Conservation (phyloP, 805 yeast genomes). For the Kluyveromyces aestuarii region DNA sequence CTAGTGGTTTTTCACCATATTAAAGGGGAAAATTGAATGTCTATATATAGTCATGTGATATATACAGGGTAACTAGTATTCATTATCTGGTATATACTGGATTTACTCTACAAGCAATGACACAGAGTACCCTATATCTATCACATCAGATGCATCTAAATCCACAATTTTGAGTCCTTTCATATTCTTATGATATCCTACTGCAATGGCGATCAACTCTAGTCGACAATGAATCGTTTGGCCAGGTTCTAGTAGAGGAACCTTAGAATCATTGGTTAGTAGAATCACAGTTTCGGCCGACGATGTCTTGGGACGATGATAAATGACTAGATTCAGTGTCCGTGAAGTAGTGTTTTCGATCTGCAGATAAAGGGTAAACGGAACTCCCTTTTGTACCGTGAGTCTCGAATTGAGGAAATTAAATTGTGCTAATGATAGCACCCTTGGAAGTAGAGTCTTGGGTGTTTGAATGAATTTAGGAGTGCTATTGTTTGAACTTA, state of each 20-base stretch:
- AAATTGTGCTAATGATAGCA: constrained; percentile 8
- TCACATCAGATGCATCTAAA: constrained; percentile 19
- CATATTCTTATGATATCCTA: constrained; percentile 24
- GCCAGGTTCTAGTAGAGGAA: constrained; percentile 21
- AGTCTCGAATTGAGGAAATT: constrained; percentile 18
- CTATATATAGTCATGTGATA: not conserved
- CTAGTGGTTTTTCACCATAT: not conserved
- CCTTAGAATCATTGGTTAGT: constrained; percentile 26
- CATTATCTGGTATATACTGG: not conserved
- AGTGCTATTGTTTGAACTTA: not conserved
- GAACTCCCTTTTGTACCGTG: constrained; percentile 15
- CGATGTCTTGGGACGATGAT: constrained; percentile 18
- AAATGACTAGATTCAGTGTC: constrained; percentile 20
- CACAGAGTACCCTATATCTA: constrained; percentile 23
- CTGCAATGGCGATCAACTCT: constrained; percentile 21
- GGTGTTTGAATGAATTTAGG: constrained; percentile 2
- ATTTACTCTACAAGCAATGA: constrained; percentile 19
- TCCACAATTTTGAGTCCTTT: constrained; percentile 27
- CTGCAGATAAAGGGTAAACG: constrained; percentile 19
- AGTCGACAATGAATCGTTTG: constrained; percentile 22
- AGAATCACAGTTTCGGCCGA: constrained; percentile 23
- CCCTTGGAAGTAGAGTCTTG: not conserved
- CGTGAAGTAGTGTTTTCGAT: constrained; percentile 20
- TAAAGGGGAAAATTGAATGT: not conserved
- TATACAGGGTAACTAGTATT: not conserved